phyloP scores from a whole-genome alignment of 2,329 filamentous ascomycete genomes.

The Lanzia echinophila region DNA sequence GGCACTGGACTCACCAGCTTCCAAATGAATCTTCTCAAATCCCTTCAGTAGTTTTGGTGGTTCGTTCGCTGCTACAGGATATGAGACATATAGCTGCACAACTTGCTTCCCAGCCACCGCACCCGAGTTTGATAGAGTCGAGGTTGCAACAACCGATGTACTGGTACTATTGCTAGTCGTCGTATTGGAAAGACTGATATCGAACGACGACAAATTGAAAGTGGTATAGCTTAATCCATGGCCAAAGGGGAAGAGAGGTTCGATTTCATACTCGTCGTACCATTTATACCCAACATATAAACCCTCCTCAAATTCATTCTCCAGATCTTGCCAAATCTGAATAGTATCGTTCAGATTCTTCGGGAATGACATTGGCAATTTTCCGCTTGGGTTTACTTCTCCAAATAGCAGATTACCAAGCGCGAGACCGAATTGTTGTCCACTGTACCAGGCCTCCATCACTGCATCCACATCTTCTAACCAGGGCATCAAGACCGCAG shows the following conservation, averaged over 20 bases:
- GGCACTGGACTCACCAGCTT: not conserved
- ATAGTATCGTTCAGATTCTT: slow-evolving; percentile 44
- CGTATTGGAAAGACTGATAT: not conserved
- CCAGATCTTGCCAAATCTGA: slow-evolving; percentile 43
- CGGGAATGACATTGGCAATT: slow-evolving; percentile 48
- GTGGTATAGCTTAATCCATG: slow-evolving; percentile 37
- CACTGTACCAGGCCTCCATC: slow-evolving; percentile 46
- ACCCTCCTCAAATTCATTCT: slow-evolving; percentile 52
- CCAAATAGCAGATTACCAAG: slow-evolving; percentile 57
- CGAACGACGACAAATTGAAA: not conserved
- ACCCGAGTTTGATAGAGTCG: not conserved
- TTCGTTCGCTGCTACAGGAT: slow-evolving; percentile 1
- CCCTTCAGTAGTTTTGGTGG: slow-evolving; percentile 8
- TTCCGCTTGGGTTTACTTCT: slow-evolving; percentile 52
- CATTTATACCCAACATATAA: slow-evolving; percentile 58
- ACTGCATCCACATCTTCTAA: slow-evolving; percentile 34
- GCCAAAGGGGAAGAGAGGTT: slow-evolving; percentile 53
- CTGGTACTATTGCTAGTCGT: not conserved
- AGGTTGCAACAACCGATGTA: not conserved
- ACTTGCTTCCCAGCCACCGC: slow-evolving; percentile 9
- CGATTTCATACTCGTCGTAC: slow-evolving; percentile 50
- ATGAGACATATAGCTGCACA: slow-evolving; percentile 12
- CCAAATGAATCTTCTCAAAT: slow-evolving; percentile 10
- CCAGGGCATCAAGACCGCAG: slow-evolving; percentile 50
- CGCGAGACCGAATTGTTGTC: slow-evolving; percentile 59